Evolutionary conservation across 176 grass and related monocot species (phyloP).

Genomic region (Tillandsia leiboldiana): DNA sequence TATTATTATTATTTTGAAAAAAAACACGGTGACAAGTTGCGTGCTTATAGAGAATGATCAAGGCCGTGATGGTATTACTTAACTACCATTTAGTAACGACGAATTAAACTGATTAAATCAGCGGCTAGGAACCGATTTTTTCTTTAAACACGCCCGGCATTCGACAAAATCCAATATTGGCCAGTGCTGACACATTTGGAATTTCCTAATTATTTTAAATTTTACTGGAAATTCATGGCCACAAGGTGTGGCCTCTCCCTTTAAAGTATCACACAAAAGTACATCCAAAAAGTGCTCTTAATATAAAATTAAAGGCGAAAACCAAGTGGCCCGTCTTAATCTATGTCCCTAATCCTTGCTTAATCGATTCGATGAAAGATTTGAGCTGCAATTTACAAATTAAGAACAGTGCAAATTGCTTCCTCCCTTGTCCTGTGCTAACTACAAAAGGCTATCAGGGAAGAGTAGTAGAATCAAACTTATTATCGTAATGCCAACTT

Average conservation of each 20-base stretch:
- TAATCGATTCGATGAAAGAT: conserved; percentile 11
- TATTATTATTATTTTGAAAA: too few species aligned
- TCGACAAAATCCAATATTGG: conserved; percentile 9
- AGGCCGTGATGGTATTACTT: too few species aligned
- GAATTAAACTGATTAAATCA: conserved; percentile 33
- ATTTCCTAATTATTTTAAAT: background rate
- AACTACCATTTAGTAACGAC: background rate
- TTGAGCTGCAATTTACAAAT: background rate
- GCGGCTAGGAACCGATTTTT: conserved; percentile 42
- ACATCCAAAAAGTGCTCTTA: background rate
- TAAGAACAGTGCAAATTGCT: background rate
- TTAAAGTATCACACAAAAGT: background rate
- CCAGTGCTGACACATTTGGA: background rate
- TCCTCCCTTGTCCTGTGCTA: conserved; percentile 6
- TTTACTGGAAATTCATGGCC: background rate
- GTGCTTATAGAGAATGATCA: background rate
- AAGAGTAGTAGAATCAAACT: background rate
- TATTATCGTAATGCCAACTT: conserved; percentile 11
- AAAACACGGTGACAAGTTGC: background rate
- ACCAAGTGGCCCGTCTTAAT: background rate
- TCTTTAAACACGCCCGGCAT: conserved; percentile 19
- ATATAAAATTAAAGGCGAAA: background rate
- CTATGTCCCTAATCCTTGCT: background rate
- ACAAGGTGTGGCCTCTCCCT: background rate
- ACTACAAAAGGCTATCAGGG: background rate